These are phyloP conservation scores for Rhododendron simsii DNA, from an alignment of 148 eudicot species.

Conservation along the genomic window DNA sequence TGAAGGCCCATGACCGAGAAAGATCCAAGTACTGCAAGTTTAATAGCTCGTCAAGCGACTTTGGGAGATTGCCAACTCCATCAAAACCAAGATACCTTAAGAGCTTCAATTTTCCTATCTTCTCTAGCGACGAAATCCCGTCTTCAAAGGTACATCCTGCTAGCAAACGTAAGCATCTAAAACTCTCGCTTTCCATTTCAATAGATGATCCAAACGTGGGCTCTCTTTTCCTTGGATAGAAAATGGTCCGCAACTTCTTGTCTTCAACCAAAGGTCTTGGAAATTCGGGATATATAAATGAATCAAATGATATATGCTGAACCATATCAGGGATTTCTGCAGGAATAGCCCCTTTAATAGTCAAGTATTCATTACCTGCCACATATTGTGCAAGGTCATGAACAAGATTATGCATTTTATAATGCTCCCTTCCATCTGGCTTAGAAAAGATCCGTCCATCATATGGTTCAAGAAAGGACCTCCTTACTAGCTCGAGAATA, in stretches of 20 bases:
- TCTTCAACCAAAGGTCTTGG: neutral
- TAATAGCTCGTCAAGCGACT: neutral
- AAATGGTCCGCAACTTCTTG: neutral
- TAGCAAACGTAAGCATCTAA: neutral
- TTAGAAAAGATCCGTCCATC: neutral
- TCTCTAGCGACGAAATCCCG: too few relatives aligned
- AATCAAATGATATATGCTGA: neutral
- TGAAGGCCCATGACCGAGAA: neutral
- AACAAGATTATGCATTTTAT: constrained; percentile 2
- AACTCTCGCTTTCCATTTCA: neutral
- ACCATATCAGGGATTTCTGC: too few relatives aligned
- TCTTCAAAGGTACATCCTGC: too few relatives aligned
- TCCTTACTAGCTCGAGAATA: neutral
- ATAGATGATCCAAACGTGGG: neutral
- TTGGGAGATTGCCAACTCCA: neutral
- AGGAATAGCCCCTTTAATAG: neutral
- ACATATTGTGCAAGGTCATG: neutral
- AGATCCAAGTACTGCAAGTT: neutral
- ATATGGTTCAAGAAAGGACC: neutral
- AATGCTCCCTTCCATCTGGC: too few relatives aligned
- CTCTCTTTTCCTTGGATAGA: neutral
- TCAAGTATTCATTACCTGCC: neutral
- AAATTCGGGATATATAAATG: neutral
- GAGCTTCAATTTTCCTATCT: neutral
- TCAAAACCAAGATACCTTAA: neutral